Evolutionary conservation across 495 filamentous ascomycete genomes (phyloP), one percentile per base, ranked within the genome.

Genomic region (Aspergillus asperescens): DNA sequence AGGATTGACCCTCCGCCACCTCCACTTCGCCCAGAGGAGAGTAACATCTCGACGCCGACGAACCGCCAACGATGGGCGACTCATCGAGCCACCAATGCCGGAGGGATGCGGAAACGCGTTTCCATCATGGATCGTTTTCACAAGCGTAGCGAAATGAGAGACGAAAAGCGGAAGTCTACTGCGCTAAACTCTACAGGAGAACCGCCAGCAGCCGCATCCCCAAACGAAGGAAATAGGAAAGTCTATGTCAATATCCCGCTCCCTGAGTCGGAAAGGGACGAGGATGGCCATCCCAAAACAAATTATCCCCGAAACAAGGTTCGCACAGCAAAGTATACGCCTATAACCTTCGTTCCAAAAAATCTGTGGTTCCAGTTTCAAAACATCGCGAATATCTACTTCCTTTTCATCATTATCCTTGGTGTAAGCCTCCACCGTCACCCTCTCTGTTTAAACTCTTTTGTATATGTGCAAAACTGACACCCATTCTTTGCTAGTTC

Each of bases 361-460:
- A 96, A 99, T 67, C 66, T 97, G 49, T 99, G 83, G 79, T 85
- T 93, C 52, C 94, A 99, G 68, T 97, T 99, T 66, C 91, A 97
- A 71, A 97, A 97, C 67, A 88, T 99, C 58, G 94, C 94, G 48
- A 99, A 97, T 68, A 83, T 97, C 32, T 99, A 96, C 69, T 99
- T 99, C 77, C 76, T 97, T 49, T 95, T 96, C 71, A 81, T 93
- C 55, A 92, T 95, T 66, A 92, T 99, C 64, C 81, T 99, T 50
- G 80, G 84, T 57, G 94, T 97, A 84, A 48, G 46, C 31, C n/a
- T 43, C 42, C 25, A n/a, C 34, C 16, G 48, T 24, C 29, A 23
- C 24, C 41, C 38, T 12, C 25, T 28, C 32, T 51, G 7, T 7
- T 4, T 24, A 13, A 19, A 7, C 7, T 27, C 5, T 22, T 44